Evolutionary conservation across 257 asterid genomes (phyloP), one percentile per base, ranked within the genome.

Genomic region (Scutellaria baicalensis): DNA sequence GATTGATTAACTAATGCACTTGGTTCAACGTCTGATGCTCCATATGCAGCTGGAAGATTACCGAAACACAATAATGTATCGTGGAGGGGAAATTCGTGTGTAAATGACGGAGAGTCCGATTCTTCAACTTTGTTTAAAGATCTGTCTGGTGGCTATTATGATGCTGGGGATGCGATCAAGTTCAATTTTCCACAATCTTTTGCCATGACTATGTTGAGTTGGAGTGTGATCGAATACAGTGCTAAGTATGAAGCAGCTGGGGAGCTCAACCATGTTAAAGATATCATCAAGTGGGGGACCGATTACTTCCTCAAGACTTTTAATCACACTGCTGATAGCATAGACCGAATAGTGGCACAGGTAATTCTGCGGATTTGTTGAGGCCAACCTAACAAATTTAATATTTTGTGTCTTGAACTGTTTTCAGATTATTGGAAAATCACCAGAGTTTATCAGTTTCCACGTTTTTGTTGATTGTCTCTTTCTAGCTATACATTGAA

Each of bases 121-220:
- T 68, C 71, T 56, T 72, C 85, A 0, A 57, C 79, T 17, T 14
- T 80, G 62, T 85, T 89, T 62, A 90, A 89, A 66, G 89, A 93
- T 79, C 83, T 93, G 23, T 68, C 78, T 10, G 98, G 98, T 42
- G 98, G 98, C 57, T 93, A 87, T 70, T 89, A 90, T 50, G 98
- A 93, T 70, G 98, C 98, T 0, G 98, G 98, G 45, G 98, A 93
- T 78, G 98, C 98, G 6, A 93, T 93, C 63, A 93, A 93, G 80
- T 93, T 88, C 77, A 82, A 90, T 54, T 93, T 93, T 66, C 98
- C 98, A 5, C 84, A 80, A 65, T 78, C 98, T 45, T 93, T 87
- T 76, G 95, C 98, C 59, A 89, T 93, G 96, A 90, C 98, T 10
- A 84, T 93, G 95, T 76, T 93, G 83, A 93, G 98, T 73, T 93